Evolutionary conservation across 1,284 basidiomycete genomes (phyloP).

Genomic region (Mixia osmundae): DNA sequence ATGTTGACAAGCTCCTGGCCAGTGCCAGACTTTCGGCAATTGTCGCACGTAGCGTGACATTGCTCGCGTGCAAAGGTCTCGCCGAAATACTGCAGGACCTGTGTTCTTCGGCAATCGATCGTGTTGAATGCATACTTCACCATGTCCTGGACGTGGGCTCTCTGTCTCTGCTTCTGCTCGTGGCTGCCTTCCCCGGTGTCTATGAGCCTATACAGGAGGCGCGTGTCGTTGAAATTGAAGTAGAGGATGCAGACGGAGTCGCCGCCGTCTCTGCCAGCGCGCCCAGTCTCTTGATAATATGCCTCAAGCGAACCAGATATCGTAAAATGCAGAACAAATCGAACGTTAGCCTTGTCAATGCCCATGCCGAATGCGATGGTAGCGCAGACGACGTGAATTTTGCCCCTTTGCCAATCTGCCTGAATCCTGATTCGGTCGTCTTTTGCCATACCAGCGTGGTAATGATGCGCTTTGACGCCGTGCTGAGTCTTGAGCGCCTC

Average conservation of each 20-base stretch:
- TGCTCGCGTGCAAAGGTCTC: slow-evolving; percentile 35
- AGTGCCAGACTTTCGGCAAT: slow-evolving; percentile 30
- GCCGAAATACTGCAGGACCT: slow-evolving; percentile 46
- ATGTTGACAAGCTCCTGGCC: slow-evolving; percentile 31
- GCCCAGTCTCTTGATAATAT: slow-evolving; percentile 47
- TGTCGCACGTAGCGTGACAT: slow-evolving; percentile 48
- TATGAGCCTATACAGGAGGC: slow-evolving; percentile 32
- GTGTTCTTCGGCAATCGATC: slow-evolving; percentile 62
- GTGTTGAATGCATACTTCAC: slow-evolving; percentile 55
- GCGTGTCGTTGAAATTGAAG: slow-evolving; percentile 34
- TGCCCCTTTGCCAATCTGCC: slow-evolving; percentile 47
- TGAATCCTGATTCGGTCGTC: slow-evolving; percentile 43
- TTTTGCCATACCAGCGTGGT: slow-evolving; percentile 52
- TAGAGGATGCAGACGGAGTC: slow-evolving; percentile 39
- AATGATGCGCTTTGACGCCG: slow-evolving; percentile 47
- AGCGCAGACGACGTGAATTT: slow-evolving; percentile 65
- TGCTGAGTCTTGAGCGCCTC: slow-evolving; percentile 33
- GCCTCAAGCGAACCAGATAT: slow-evolving; percentile 45
- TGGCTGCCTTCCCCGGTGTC: slow-evolving; percentile 27
- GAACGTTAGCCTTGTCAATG: slow-evolving; percentile 70
- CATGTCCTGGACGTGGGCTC: slow-evolving; percentile 34
- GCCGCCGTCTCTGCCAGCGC: slow-evolving; percentile 54
- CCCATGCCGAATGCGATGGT: slow-evolving; percentile 84
- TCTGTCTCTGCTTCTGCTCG: slow-evolving; percentile 36
- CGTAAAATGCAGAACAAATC: slow-evolving; percentile 51